Base-by-base conservation (phyloP, 2,329 filamentous ascomycete species). In the Clonostachys byssicola region DNA sequence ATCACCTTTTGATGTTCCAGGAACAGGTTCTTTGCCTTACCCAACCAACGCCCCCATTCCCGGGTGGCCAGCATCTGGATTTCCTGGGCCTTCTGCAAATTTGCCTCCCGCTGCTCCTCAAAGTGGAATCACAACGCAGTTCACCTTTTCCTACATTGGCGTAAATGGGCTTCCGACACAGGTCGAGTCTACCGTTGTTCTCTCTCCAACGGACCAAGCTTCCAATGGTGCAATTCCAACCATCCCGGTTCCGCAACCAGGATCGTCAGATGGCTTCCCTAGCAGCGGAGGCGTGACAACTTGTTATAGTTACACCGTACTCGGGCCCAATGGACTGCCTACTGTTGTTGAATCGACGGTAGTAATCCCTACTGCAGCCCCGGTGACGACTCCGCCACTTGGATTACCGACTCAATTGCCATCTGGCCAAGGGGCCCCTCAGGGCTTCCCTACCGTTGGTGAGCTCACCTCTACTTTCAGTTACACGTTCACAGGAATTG, bases 21-120 rank as follows among this genome's bases (percentile, higher is more conserved):
- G 49, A 35, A 47, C 55, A 12, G 52, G 55, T 2, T 43, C 52
- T 41, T 53, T 52, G 20, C 54, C 57, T 6, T 49, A 53, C 2
- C 45, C 54, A 39, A 18, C 36, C 12, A n/a, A 39, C 12, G 9
- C 36, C 14, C 14, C 36, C 36, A 18, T 18, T 12, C 14, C 17
- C 12, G 36, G 36, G 7, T 18, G 36, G 36, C 36, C 36, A 39
- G 36, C 36, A 18, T 39, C 36, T 39, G 36, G 14, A 8, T 39
- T 18, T n/a, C 14, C 36, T 9, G 42, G 33, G 14, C 33, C 42
- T 44, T 35, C 42, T 33, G 7, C n/a, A 45, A 45, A 49, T 43
- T 16, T 54, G 49, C 16, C 47, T 35, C 38, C 30, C n/a, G 14
- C 20, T 35, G n/a, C 9, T 30, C 23, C 23, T 10, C 23, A 30